Percentiles rank a stretch among this genome's conserved stretches.
Evolutionary conservation across 2,329 filamentous ascomycete genomes (phyloP).

Genomic region (Sclerotinia minor): DNA sequence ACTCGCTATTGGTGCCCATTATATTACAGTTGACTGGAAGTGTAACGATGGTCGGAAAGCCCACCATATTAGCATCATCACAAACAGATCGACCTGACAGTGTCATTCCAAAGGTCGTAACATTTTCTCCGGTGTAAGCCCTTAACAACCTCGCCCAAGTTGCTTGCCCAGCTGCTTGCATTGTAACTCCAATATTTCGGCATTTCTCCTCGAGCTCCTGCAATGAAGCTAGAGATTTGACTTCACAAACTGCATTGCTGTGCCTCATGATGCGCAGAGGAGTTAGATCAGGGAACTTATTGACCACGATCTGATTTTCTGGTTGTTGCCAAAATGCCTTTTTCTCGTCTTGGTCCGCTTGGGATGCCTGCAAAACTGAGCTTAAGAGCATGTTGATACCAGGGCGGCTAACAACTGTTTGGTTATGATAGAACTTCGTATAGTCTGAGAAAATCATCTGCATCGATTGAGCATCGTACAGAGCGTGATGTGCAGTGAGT

Average conservation of each 20-base stretch:
- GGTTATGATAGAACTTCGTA: slow-evolving; percentile 43
- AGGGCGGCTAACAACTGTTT: slow-evolving; percentile 32
- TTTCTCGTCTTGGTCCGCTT: slow-evolving; percentile 40
- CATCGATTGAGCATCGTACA: slow-evolving; percentile 83
- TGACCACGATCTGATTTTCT: slow-evolving; percentile 55
- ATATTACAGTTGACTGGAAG: slow-evolving; percentile 69
- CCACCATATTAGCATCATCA: slow-evolving; percentile 57
- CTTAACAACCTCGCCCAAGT: slow-evolving; percentile 76
- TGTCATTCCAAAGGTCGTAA: slow-evolving; percentile 76
- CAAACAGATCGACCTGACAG: slow-evolving; percentile 69
- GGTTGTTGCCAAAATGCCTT: slow-evolving; percentile 64
- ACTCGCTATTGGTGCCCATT: slow-evolving; percentile 51
- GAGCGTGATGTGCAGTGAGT: slow-evolving; percentile 63
- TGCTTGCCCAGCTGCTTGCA: slow-evolving; percentile 74
- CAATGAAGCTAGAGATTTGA: slow-evolving; percentile 46
- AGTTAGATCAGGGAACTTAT: slow-evolving; percentile 75
- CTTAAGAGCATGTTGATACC: slow-evolving; percentile 48
- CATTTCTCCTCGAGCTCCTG: slow-evolving; percentile 57
- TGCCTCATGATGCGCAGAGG: slow-evolving; percentile 52
- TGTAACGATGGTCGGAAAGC: slow-evolving; percentile 81
- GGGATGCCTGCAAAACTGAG: slow-evolving; percentile 46
- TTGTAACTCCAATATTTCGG: slow-evolving; percentile 59
- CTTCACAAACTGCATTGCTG: slow-evolving; percentile 43
- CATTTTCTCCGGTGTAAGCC: slow-evolving; percentile 72
- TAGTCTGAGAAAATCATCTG: slow-evolving; percentile 64